Evolutionary conservation across 441 rosid species (phyloP).

Genomic region (Adansonia gregorii): DNA sequence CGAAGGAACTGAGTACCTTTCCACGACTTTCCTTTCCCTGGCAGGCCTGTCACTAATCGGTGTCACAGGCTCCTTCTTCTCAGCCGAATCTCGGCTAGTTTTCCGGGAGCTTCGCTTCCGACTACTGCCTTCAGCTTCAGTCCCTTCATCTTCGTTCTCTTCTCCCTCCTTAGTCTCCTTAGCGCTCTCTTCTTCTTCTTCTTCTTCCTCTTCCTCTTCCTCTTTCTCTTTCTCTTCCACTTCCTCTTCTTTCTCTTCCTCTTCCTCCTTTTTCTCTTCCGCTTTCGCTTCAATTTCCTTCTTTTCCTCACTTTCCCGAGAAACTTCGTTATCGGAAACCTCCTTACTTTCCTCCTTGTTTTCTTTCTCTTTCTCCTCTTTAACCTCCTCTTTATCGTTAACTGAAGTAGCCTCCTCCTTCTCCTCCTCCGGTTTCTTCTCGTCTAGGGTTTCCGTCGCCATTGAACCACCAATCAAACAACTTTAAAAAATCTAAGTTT

Average conservation of each 20-base stretch:
- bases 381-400: conserved; percentile 34
- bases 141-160: conserved; percentile 19
- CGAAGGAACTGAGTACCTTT: conserved; percentile 75
- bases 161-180: conserved; percentile 29
- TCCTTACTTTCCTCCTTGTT: conserved; percentile 23
- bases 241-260: conserved; percentile 28
- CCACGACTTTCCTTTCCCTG: conserved; percentile 88
- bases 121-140: conserved; percentile 30
- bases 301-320: conserved; percentile 18
- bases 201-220: conserved; percentile 18
- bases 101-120: conserved; percentile 39
- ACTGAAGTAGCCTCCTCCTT: conserved; percentile 48
- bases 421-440: conserved; percentile 43
- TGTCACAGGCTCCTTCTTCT: conserved; percentile 48
- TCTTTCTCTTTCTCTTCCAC: conserved; percentile 21
- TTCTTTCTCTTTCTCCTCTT: conserved; percentile 31
- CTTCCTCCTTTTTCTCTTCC: conserved; percentile 25
- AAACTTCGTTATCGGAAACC: conserved; percentile 15
- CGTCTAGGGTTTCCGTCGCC: conserved; percentile 81
- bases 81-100: conserved; percentile 24
- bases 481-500: neutral
- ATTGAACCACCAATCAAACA: conserved; percentile 36
- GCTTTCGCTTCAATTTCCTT: conserved; percentile 31
- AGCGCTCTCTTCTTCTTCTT: conserved; percentile 28
- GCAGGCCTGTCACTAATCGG: conserved; percentile 77